phyloP scores from a whole-genome alignment of 2,329 filamentous ascomycete genomes.

The Microsporum canis region DNA sequence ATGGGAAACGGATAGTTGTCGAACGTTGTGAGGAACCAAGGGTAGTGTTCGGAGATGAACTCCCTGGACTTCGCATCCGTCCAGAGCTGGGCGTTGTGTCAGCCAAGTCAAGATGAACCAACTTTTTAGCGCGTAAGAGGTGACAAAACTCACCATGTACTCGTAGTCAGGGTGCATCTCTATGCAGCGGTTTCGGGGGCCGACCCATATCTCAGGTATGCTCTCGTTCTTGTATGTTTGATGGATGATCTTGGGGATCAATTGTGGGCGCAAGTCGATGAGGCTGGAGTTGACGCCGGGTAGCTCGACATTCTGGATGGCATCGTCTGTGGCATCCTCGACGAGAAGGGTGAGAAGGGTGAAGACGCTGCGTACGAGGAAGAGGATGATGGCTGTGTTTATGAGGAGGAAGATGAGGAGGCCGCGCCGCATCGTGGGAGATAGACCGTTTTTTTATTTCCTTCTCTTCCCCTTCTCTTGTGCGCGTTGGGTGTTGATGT shows the following conservation, averaged over 20 bases:
- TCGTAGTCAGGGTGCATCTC: conserved; percentile 60
- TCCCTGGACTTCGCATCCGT: conserved; percentile 57
- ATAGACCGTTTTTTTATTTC: background rate
- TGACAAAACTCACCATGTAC: conserved; percentile 46
- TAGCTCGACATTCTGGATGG: conserved; percentile 55
- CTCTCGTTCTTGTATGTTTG: conserved; percentile 63
- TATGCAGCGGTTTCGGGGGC: conserved; percentile 54
- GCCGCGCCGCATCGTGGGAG: conserved; percentile 46
- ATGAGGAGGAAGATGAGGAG: conserved; percentile 53
- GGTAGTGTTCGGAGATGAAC: conserved; percentile 62
- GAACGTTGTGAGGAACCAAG: conserved; percentile 66
- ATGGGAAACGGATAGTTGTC: conserved; percentile 64
- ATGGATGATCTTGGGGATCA: conserved; percentile 68
- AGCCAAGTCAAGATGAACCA: background rate
- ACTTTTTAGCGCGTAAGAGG: too few species aligned
- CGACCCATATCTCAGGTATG: conserved; percentile 55
- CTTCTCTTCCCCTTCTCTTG: background rate
- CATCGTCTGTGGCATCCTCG: conserved; percentile 55
- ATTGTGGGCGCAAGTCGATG: conserved; percentile 45
- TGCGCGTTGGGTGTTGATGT: background rate
- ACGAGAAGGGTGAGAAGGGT: conserved; percentile 60
- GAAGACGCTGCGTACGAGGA: conserved; percentile 57
- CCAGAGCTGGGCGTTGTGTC: conserved; percentile 50
- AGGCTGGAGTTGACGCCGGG: conserved; percentile 52
- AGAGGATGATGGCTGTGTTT: conserved; percentile 52